Base-by-base conservation (phyloP, 306 rosid genomes). In the Vigna mungo region DNA sequence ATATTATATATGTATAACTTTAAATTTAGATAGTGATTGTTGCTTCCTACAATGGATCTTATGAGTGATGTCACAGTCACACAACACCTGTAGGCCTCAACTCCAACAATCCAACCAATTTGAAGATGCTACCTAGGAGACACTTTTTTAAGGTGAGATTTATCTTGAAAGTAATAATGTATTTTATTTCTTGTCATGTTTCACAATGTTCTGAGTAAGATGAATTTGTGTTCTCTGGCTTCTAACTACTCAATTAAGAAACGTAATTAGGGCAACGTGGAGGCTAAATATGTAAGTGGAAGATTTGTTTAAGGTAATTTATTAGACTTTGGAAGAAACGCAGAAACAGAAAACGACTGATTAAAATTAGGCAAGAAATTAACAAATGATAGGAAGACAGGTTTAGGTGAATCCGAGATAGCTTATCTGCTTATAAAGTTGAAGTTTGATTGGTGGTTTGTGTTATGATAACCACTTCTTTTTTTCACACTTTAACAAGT, bases 391-490 rank as follows among this genome's bases (percentile, higher is more conserved):
- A 9, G 44, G 44, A 39, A 2, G 77, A 76, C 74, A 76, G 34
- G 32, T 54, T 71, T 48, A 16, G 18, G 7, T 30, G 7, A 43
- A 39, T 8, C 2, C 3, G 9, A 67, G 55, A 44, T 56, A 66
- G 67, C 78, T 77, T 77, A 72, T 81, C 78, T 49, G 16, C 34
- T 54, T 56, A 16, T 61, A 55, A 69, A 54, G 39, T 74, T 70
- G 43, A 48, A 65, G 3, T 81, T 81, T 74, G 68, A 61, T 78
- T 72, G 43, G 53, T 72, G 46, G 21, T 61, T 72, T 55, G 14
- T 30, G 34, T 30, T 4, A 30, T 54, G 59, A 80, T 71, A 72
- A 72, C 60, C 73, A 77, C 78, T 37, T 23, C 5, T 76, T 81
- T 47, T 47, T 11, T 64, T 62, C 44, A 39, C 68, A 51, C 59